Evolutionary conservation across 2,329 filamentous ascomycete species (phyloP).

Genomic region (Phialocephala subalpina): DNA sequence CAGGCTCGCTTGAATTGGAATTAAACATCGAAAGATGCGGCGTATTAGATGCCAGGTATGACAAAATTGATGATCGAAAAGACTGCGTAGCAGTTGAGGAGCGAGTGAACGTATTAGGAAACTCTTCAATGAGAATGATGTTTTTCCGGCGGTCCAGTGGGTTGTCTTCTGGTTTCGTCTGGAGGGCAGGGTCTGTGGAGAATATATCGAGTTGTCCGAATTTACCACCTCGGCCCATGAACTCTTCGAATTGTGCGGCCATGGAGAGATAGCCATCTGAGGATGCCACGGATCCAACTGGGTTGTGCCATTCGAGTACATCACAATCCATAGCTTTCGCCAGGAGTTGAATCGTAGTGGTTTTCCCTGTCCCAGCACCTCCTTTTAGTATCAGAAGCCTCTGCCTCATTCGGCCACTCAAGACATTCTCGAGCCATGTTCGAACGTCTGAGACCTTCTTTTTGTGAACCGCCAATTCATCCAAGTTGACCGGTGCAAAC

Average conservation of each 20-base stretch:
- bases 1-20: slow-evolving; percentile 48
- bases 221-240: slow-evolving; percentile 81
- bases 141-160: slow-evolving; percentile 50
- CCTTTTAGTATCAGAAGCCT: slow-evolving; percentile 87
- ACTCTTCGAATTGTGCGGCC: slow-evolving; percentile 89
- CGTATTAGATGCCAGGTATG: slow-evolving; percentile 75
- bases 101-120: slow-evolving; percentile 77
- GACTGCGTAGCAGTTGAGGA: slow-evolving; percentile 70
- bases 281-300: slow-evolving; percentile 65
- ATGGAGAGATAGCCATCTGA: slow-evolving; percentile 72
- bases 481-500: slow-evolving; percentile 77
- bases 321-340: slow-evolving; percentile 80
- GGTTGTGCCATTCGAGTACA: slow-evolving; percentile 91
- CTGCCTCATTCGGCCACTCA: slow-evolving; percentile 70
- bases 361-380: slow-evolving; percentile 91
- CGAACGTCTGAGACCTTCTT: slow-evolving; percentile 90
- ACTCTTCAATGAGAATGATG: slow-evolving; percentile 81
- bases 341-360: slow-evolving; percentile 82
- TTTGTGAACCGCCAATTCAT: slow-evolving; percentile 93
- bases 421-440: slow-evolving; percentile 80
- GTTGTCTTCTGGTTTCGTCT: slow-evolving; percentile 41
- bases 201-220: slow-evolving; percentile 73
- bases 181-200: slow-evolving; percentile 40
- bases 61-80: slow-evolving; percentile 78
- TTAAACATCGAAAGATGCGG: slow-evolving; percentile 59